A percentile compares a stretch with the other conserved stretches of the same genome.
Conservation (phyloP, 257 asterid genomes). For the Solanum rostratum region DNA sequence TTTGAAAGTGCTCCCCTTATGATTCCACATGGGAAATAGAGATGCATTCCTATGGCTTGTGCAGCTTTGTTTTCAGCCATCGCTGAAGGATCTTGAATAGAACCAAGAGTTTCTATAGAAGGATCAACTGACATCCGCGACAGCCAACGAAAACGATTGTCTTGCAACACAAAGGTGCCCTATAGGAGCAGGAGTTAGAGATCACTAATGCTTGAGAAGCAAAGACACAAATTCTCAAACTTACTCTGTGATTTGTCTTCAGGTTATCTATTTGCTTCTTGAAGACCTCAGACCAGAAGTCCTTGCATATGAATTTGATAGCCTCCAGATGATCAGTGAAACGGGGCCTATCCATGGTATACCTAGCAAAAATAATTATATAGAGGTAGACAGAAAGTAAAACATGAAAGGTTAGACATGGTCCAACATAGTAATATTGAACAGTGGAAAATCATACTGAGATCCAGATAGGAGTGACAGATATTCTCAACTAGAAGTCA, state of each 20-base stretch:
- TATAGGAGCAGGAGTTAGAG: slow-evolving; percentile 6
- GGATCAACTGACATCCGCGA: slow-evolving; percentile 81
- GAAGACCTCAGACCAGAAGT: slow-evolving; percentile 97
- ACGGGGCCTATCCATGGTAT: slow-evolving; percentile 91
- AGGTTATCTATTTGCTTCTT: slow-evolving; percentile 97
- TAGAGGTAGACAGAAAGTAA: neutral
- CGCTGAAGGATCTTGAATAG: slow-evolving; percentile 87
- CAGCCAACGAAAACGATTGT: slow-evolving; percentile 80
- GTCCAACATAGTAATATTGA: neutral
- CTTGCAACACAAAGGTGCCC: slow-evolving; percentile 99
- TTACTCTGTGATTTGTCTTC: slow-evolving; percentile 91
- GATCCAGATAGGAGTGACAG: neutral
- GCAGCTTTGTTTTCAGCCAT: slow-evolving; percentile 84
- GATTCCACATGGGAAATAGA: slow-evolving; percentile 95
- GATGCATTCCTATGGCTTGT: slow-evolving; percentile 90
- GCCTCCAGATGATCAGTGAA: slow-evolving; percentile 94
- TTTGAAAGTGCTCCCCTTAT: slow-evolving; percentile 96
- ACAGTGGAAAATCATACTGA: neutral
- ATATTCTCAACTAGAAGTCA: neutral
- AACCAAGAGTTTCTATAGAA: slow-evolving; percentile 48
- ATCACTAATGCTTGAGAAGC: neutral
- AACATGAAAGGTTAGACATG: neutral
- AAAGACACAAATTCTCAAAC: slow-evolving; percentile 14
- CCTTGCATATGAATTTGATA: slow-evolving; percentile 94
- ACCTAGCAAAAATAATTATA: slow-evolving; percentile 24